Percentiles rank a stretch among this genome's conserved stretches.
Evolutionary conservation across 1,139 yeast species (phyloP).

Genomic region (Scheffersomyces parashehatae): DNA sequence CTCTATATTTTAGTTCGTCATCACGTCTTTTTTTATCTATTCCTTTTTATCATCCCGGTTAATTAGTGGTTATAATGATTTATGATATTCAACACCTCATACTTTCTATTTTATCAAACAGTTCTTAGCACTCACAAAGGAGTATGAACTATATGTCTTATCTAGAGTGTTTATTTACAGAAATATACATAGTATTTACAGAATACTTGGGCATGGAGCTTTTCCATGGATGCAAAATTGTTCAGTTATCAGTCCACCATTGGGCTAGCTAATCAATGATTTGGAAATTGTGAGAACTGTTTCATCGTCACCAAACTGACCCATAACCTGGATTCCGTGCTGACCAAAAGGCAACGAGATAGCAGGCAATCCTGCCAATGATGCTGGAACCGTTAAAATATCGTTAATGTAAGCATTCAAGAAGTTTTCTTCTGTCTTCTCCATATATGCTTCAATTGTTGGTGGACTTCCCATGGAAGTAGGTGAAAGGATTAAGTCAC

Average conservation of each 20-base stretch:
- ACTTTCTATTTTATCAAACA: conserved; percentile 6
- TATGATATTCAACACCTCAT: conserved; percentile 43
- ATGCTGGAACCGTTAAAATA: conserved; percentile 84
- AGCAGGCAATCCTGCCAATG: conserved; percentile 89
- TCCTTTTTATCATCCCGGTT: conserved; percentile 6
- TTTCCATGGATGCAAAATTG: too few species aligned
- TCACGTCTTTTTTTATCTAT: conserved; percentile 1
- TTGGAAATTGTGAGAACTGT: conserved; percentile 49
- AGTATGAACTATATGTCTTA: too few species aligned
- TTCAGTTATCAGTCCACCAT: too few species aligned
- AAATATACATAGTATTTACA: too few species aligned
- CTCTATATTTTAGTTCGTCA: background rate
- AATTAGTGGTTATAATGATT: conserved; percentile 26
- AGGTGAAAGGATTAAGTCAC: conserved; percentile 77
- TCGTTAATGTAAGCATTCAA: conserved; percentile 76
- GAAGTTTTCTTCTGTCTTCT: conserved; percentile 39
- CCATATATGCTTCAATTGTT: conserved; percentile 41
- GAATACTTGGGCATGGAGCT: too few species aligned
- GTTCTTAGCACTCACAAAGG: too few species aligned
- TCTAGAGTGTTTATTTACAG: too few species aligned
- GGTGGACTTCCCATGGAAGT: conserved; percentile 68
- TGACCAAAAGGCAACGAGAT: conserved; percentile 63
- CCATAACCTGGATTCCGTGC: conserved; percentile 73
- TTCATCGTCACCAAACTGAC: conserved; percentile 82
- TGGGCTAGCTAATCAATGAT: conserved; percentile 3